Evolutionary conservation across 306 rosid species (phyloP).

Genomic region (Pterocarpus macrocarpus): DNA sequence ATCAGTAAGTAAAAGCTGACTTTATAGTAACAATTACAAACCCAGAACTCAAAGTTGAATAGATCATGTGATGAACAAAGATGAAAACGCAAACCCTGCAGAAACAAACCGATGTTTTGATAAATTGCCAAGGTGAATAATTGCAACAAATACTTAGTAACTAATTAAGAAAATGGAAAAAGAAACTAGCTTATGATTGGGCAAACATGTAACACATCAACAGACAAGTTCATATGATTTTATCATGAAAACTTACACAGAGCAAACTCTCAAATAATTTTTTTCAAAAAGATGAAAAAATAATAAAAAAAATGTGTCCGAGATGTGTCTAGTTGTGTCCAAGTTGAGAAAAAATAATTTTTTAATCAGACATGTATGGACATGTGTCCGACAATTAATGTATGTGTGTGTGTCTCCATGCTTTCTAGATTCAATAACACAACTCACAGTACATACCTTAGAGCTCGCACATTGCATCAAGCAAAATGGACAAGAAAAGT

Average conservation of each 20-base stretch:
- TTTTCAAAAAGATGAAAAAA: not conserved
- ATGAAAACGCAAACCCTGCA: conserved; percentile 97
- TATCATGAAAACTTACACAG: conserved; percentile 1
- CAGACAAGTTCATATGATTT: conserved; percentile 11
- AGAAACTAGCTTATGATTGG: conserved; percentile 1
- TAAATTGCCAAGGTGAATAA: conserved; percentile 7
- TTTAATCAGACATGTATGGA: too few relatives aligned
- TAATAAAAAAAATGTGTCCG: not conserved
- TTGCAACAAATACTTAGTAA: not conserved
- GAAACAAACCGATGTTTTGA: conserved; percentile 32
- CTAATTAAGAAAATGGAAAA: conserved; percentile 28
- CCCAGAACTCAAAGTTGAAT: conserved; percentile 98
- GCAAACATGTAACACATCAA: conserved; percentile 4
- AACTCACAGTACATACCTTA: conserved; percentile 67
- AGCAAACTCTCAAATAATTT: not conserved
- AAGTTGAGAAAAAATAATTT: too few relatives aligned
- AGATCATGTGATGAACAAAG: conserved; percentile 91
- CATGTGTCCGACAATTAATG: too few relatives aligned
- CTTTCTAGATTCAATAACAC: not conserved
- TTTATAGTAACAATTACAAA: conserved; percentile 56
- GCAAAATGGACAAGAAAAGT: conserved; percentile 94
- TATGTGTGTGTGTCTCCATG: too few relatives aligned
- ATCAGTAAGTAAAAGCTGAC: conserved; percentile 48
- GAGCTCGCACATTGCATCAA: conserved; percentile 89
- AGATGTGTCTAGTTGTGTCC: too few relatives aligned